Evolutionary conservation across 1,284 basidiomycete species (phyloP).

Genomic region (Leucoagaricus sp.): DNA sequence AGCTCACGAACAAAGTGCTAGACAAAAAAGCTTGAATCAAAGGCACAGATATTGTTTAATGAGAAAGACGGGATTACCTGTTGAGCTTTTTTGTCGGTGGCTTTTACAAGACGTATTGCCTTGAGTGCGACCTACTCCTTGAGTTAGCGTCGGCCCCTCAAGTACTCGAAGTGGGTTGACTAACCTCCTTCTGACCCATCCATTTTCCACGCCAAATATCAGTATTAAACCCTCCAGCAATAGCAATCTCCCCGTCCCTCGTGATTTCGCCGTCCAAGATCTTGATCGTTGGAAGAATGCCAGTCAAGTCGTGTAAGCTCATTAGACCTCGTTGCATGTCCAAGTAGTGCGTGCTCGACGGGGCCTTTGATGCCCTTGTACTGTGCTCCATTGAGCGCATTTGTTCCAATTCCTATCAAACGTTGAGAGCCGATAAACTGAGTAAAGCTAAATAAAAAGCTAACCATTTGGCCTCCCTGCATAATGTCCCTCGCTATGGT

Average conservation of each 20-base stretch:
- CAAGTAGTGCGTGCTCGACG: constrained; percentile 33
- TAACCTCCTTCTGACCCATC: constrained; percentile 48
- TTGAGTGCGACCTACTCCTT: constrained; percentile 53
- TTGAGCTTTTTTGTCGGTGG: constrained; percentile 39
- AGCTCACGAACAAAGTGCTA: constrained; percentile 59
- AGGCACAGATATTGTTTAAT: neutral
- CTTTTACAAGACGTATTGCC: constrained; percentile 45
- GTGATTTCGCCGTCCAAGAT: constrained; percentile 48
- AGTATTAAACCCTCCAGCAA: constrained; percentile 39
- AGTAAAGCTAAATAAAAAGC: neutral
- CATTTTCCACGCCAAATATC: constrained; percentile 52
- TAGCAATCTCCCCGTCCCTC: constrained; percentile 41
- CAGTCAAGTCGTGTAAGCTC: constrained; percentile 47
- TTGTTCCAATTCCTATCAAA: neutral
- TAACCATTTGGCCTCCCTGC: constrained; percentile 50
- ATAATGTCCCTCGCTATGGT: constrained; percentile 44
- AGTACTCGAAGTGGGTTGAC: neutral
- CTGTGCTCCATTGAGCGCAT: neutral
- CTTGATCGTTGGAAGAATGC: constrained; percentile 17
- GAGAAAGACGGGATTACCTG: constrained; percentile 28
- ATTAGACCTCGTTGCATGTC: constrained; percentile 44
- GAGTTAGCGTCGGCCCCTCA: neutral
- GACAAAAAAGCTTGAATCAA: neutral
- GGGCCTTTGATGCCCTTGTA: constrained; percentile 7
- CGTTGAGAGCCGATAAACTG: neutral